Base-by-base conservation (phyloP, 2,329 filamentous ascomycete genomes). In the Ophiocordyceps australis region DNA sequence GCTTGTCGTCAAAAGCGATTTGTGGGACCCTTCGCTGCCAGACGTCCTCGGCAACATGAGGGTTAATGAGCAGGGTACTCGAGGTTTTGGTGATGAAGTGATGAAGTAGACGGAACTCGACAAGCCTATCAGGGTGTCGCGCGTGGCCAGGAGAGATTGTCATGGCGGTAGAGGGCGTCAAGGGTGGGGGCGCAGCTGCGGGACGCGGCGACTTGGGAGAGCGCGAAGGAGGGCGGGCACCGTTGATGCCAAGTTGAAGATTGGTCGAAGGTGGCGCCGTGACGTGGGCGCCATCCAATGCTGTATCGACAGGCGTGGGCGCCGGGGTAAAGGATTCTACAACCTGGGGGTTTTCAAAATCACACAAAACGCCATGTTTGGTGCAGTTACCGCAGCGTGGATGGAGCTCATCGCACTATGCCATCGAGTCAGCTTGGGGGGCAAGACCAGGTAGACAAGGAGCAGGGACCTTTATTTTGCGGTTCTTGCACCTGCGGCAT, bases 351-450 rank as follows among this genome's bases (percentile, higher is more conserved):
- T 57, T 56, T 36, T 71, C 65, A 39, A 75, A 76, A 43, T 76
- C 71, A 48, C 71, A 76, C 18, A 54, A 44, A 20, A 75, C 71
- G 37, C 69, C 71, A 47, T 76, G 71, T 39, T 74, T 76, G 29
- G 59, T 49, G 49, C 71, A 76, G 46, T 75, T 74, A 32, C 68
- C 65, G 41, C 71, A 76, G 30, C 61, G 51, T 7, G 71, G 71
- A 39, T 74, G 70, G 9, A 68, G 50, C 45, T 76, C 71, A 40
- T 76, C 70, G 48, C 71, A 76, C 65, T 70, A n/a, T n/a, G 32
- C 25, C n/a, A 7, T 7, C 12, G 14, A 3, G 21, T 26, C n/a
- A 31, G 22, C 13, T 11, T 14, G 13, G 22, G 8, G 5, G 17
- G 10, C 16, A 11, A 17, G 22, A 14, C 22, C n/a, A n/a, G n/a